Evolutionary conservation across 23 red algal genomes (phyloP), one percentile per base, ranked within the genome.

Genomic region (Gracilaria vermiculophylla): DNA sequence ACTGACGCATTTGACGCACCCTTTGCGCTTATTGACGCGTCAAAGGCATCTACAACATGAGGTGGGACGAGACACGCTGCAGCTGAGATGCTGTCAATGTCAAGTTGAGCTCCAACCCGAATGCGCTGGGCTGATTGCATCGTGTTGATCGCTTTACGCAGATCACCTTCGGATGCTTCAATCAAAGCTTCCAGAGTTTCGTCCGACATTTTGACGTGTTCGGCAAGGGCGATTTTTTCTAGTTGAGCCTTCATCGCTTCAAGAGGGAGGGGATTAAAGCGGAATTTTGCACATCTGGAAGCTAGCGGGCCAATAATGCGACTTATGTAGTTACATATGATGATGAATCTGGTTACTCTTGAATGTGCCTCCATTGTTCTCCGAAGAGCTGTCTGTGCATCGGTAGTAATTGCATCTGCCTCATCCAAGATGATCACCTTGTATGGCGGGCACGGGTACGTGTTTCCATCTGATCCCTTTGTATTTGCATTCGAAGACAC

Each of bases 381-480:
- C 56, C 96, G 88, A 70, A 98, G 76, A 8, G 96, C 96, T 33
- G 96, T 98, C 67, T 98, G 96, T n/a, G 96, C 96, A 62, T 98
- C 96, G 6, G 65, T 64, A 9, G 96, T 98, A 65, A 98, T 88
- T n/a, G 92, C 91, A 89, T 98, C 96, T 24, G 96, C 96, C 77
- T 98, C 96, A 64, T 98, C 96, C 32, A 98, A 69, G 27, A 98
- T 91, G 48, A 98, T 85, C 27, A 98, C 35, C 62, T 98, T 98
- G 77, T 89, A 98, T 15, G 87, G 72, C 15, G 96, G 92, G 50
- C 78, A 77, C 25, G 75, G 78, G 33, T 71, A 78, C 2, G 80
- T 48, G 4, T 58, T 51, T 23, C 89, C 81, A 69, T 62, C 62
- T 17, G 69, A 49, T 3, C 25, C 64, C 31, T 86, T 53, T 7